Evolutionary conservation across 2,329 filamentous ascomycete species (phyloP).

Genomic region (Ophiocordyceps polyrhachis-furcata): DNA sequence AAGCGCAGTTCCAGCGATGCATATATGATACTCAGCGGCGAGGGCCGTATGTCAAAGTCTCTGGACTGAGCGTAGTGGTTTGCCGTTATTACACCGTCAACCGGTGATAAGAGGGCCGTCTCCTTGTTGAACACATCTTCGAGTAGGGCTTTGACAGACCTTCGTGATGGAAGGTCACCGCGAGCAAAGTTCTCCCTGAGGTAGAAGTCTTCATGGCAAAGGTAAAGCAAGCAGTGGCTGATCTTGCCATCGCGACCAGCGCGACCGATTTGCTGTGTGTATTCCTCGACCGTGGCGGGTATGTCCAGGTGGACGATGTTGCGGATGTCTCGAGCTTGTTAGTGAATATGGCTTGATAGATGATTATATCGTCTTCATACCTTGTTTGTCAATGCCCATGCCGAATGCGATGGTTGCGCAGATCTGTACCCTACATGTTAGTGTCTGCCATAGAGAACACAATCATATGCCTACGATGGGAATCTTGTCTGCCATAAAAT

Average conservation of each 20-base stretch:
- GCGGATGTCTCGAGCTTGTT: conserved; percentile 21
- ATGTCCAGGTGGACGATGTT: conserved; percentile 35
- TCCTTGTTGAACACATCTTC: conserved; percentile 27
- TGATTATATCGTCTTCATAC: conserved; percentile 2
- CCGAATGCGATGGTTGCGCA: conserved; percentile 37
- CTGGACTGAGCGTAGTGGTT: conserved; percentile 24
- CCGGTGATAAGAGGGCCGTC: conserved; percentile 3
- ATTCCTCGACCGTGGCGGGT: conserved; percentile 33
- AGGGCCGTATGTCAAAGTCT: conserved; percentile 33
- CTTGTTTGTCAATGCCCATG: conserved; percentile 38
- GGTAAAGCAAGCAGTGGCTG: conserved; percentile 37
- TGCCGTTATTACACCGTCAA: conserved; percentile 12
- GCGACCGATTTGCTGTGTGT: conserved; percentile 37
- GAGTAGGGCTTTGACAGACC: conserved; percentile 28
- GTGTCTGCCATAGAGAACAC: neutral
- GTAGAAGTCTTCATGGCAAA: conserved; percentile 38
- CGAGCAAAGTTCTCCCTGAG: conserved; percentile 39
- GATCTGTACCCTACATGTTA: neutral
- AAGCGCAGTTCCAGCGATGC: conserved; percentile 42
- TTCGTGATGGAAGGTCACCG: conserved; percentile 35
- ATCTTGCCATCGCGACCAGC: conserved; percentile 32
- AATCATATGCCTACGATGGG: conserved; percentile 9
- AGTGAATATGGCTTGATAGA: neutral
- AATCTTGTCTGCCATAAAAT: conserved; percentile 27
- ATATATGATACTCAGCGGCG: conserved; percentile 32